Conservation (phyloP, 2,329 filamentous ascomycete species). For the Stagonosporopsis rhizophila region DNA sequence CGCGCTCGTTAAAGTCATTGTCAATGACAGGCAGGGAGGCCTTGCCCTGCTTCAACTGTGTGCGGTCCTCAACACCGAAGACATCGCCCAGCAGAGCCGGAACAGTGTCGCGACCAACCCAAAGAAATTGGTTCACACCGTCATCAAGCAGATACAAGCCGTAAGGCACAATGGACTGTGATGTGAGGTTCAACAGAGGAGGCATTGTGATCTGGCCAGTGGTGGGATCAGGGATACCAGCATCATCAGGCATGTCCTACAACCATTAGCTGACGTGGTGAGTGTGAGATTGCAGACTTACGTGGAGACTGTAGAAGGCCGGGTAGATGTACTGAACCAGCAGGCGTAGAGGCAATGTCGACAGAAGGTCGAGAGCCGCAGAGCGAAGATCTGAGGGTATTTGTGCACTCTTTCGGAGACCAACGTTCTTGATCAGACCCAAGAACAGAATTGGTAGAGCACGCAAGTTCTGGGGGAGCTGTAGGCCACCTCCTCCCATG, state of each 20-base stretch:
- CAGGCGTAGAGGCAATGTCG: slow-evolving; percentile 87
- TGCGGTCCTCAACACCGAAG: slow-evolving; percentile 85
- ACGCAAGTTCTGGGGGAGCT: slow-evolving; percentile 91
- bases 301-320: slow-evolving; percentile 44
- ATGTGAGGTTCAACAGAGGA: slow-evolving; percentile 83
- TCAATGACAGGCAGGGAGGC: slow-evolving; percentile 84
- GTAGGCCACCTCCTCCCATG: slow-evolving; percentile 88
- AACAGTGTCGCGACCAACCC: slow-evolving; percentile 92
- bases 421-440: slow-evolving; percentile 91
- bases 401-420: slow-evolving; percentile 49
- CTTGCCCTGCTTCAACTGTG: slow-evolving; percentile 90
- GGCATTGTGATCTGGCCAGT: slow-evolving; percentile 91
- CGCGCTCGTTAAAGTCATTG: slow-evolving; percentile 94
- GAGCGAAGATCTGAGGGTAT: slow-evolving; percentile 76
- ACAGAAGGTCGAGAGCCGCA: slow-evolving; percentile 90
- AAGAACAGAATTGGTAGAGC: slow-evolving; percentile 90
- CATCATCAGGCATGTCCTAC: slow-evolving; percentile 95
- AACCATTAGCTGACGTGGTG: slow-evolving; percentile 61
- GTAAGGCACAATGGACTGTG: slow-evolving; percentile 84
- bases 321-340: slow-evolving; percentile 86
- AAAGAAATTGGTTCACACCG: slow-evolving; percentile 95
- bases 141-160: slow-evolving; percentile 97
- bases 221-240: slow-evolving; percentile 81
- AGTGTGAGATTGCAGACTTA: slow-evolving; percentile 11
- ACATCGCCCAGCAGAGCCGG: slow-evolving; percentile 88